Conservation (phyloP, 2,329 filamentous ascomycete genomes). For the Graphiopsis chlorocephala region DNA sequence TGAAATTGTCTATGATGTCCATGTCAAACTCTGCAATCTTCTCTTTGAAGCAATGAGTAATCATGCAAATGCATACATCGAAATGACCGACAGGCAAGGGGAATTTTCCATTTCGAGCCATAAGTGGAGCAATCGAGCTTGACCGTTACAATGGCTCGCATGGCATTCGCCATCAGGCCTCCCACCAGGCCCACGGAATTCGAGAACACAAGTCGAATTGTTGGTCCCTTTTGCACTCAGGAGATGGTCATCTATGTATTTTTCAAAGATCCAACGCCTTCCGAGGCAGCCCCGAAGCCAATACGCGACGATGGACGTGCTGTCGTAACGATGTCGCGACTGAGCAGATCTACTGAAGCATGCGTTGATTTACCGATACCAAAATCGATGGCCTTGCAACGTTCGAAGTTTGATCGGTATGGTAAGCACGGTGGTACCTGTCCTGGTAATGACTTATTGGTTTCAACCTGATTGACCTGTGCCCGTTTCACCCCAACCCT, state of each 20-base stretch:
- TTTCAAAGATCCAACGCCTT: neutral
- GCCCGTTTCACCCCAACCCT: neutral
- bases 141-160: neutral
- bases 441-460: neutral
- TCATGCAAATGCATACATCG: neutral
- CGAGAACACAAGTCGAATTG: neutral
- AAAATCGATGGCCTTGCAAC: neutral
- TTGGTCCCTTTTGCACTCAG: neutral
- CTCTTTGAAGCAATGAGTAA: neutral
- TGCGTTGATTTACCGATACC: neutral
- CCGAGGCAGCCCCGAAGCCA: neutral
- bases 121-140: neutral
- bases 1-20: neutral
- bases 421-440: neutral
- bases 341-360: neutral
- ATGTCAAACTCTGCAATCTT: neutral
- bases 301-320: neutral
- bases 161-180: neutral
- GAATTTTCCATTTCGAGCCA: neutral
- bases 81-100: neutral
- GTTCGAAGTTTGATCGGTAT: neutral
- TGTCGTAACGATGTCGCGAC: neutral
- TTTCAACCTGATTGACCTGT: neutral
- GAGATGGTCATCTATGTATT: neutral
- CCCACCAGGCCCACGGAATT: neutral